These are phyloP conservation scores for Oryza nivara DNA, from an alignment of 176 grass and related monocot species.

Conservation along the genomic window DNA sequence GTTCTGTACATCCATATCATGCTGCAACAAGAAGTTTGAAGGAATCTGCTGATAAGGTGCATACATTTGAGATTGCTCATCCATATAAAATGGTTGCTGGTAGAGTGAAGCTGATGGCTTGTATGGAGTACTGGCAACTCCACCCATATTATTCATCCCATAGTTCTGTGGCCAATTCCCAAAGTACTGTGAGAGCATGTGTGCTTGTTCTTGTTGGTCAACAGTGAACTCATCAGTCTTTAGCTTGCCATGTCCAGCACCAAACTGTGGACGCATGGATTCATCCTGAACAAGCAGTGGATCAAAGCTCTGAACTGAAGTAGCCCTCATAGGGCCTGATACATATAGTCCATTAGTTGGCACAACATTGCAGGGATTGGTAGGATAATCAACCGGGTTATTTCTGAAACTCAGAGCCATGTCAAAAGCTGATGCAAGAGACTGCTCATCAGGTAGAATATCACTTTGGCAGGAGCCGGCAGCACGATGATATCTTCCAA, in stretches of 20 bases:
- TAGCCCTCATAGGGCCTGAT: conserved; percentile 9
- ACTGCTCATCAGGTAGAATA: conserved; percentile 51
- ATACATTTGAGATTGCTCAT: conserved; percentile 35
- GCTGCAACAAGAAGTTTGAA: conserved; percentile 45
- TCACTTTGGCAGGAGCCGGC: conserved; percentile 2
- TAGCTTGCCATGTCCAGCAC: conserved; percentile 27
- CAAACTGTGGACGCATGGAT: conserved; percentile 18
- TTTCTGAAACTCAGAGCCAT: conserved; percentile 43
- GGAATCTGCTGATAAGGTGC: conserved; percentile 38
- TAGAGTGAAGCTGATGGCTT: conserved; percentile 38
- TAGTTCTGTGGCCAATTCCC: conserved; percentile 38
- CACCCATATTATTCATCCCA: conserved; percentile 1
- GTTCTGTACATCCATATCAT: conserved; percentile 40
- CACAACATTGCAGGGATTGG: conserved; percentile 3
- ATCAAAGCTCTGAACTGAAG: conserved; percentile 2
- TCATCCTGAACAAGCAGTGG: conserved; percentile 26
- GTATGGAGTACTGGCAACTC: conserved; percentile 26
- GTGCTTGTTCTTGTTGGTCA: conserved; percentile 31
- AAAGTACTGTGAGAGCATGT: conserved; percentile 23
- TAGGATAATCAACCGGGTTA: background rate
- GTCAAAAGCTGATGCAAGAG: conserved; percentile 51
- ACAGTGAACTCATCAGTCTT: conserved; percentile 13
- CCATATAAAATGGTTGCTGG: conserved; percentile 41
- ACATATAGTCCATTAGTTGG: conserved; percentile 37
- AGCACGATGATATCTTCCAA: conserved; percentile 19